These are phyloP conservation scores for Naumovozyma dairenensis DNA, from an alignment of 805 yeast genomes.

Conservation along the genomic window DNA sequence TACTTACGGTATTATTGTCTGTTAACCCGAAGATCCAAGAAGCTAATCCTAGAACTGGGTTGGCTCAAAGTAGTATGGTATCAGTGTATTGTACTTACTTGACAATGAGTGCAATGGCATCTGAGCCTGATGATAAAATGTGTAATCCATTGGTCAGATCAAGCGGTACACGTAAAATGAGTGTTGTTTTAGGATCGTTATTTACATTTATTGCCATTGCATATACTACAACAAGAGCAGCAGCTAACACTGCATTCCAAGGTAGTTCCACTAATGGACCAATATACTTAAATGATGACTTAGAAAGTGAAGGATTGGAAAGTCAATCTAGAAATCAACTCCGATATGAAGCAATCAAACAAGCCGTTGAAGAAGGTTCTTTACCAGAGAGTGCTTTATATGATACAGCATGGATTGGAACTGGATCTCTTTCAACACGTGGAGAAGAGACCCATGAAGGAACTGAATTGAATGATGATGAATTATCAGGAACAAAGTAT, in stretches of 20 bases:
- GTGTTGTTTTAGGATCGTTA: slow-evolving; percentile 80
- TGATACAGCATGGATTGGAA: slow-evolving; percentile 53
- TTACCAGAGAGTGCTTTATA: slow-evolving; percentile 84
- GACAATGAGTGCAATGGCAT: slow-evolving; percentile 83
- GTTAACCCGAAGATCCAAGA: slow-evolving; percentile 81
- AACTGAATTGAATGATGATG: slow-evolving; percentile 37
- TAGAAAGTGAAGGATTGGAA: slow-evolving; percentile 37
- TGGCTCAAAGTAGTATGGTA: slow-evolving; percentile 96
- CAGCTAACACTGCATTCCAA: slow-evolving; percentile 63
- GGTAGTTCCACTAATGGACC: slow-evolving; percentile 32
- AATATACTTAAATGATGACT: slow-evolving; percentile 24
- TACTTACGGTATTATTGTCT: slow-evolving; percentile 59
- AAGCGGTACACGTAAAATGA: slow-evolving; percentile 79
- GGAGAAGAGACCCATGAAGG: slow-evolving; percentile 15
- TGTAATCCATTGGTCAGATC: slow-evolving; percentile 92
- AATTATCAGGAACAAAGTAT: slow-evolving; percentile 67
- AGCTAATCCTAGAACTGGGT: slow-evolving; percentile 86
- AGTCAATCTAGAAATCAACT: slow-evolving; percentile 48
- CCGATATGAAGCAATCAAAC: slow-evolving; percentile 79
- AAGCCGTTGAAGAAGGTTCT: slow-evolving; percentile 94
- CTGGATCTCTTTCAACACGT: slow-evolving; percentile 21
- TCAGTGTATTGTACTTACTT: slow-evolving; percentile 86
- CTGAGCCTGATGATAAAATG: slow-evolving; percentile 88
- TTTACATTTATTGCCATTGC: slow-evolving; percentile 94
- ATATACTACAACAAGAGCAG: slow-evolving; percentile 95